Evolutionary conservation across 371 early-diverging fungal species (phyloP), one percentile per base, ranked within the genome.

Genomic region (Lichtheimia corymbifera): DNA sequence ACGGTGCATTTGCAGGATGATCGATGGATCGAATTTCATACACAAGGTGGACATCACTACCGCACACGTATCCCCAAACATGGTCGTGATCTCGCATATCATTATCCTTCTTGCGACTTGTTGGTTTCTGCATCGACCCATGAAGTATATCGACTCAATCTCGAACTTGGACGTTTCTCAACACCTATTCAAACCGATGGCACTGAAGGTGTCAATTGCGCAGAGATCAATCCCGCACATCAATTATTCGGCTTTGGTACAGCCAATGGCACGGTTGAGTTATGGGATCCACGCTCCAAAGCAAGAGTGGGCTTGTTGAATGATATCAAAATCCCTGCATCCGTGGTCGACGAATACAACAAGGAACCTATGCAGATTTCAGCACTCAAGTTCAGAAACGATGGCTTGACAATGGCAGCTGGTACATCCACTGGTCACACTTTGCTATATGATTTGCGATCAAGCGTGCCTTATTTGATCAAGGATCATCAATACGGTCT

Each of bases 401-500:
- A 97, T 69, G 99, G 99, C 4, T 77, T 99, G 62, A 82, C 89
- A 6, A 85, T 93, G 72, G 96, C 88, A 7, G 91, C 93, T 1
- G 99, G 99, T 49, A 94, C 95, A 2, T 85, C 89, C 2, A 87
- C 93, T 15, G 99, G 99, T 13, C 92, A 94, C 57, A 91, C 97
- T 7, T 71, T 95, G 35, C 73, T 97, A 53, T 98, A 94, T 73
- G 99, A 99, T 87, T 79, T 99, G 66, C 89, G 99, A 55, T 85
- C 91, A 62, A 82, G 84, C 35, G 83, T 83, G 14, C 97, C 97
- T 7, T 79, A 92, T 55, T 71, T 92, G 40, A 83, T 91, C 68
- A 96, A 97, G 74, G 97, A 97, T 77, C 97, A 98, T 74, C 96
- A 92, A 71, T 97, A 97, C 70, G 96, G 96, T n/a, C 84, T 90